Evolutionary conservation across 1,284 basidiomycete species (phyloP).

Genomic region (Phenoliferia sp.): DNA sequence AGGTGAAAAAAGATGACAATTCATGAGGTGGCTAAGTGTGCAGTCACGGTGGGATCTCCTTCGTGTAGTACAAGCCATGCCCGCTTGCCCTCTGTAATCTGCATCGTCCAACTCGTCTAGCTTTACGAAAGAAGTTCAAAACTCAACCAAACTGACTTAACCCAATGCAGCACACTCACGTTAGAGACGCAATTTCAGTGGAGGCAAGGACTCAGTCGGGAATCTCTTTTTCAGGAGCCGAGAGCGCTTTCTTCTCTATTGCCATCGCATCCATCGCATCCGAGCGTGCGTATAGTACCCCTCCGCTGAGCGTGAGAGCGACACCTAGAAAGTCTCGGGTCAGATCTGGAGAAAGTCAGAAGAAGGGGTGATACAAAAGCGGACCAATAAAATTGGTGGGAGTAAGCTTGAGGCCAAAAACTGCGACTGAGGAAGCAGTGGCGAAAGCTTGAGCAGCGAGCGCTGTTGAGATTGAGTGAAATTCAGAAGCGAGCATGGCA

Average conservation of each 20-base stretch:
- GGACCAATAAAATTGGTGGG: slow-evolving; percentile 23
- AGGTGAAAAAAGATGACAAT: neutral
- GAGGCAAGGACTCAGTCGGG: slow-evolving; percentile 5
- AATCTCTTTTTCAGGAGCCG: neutral
- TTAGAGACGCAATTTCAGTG: no score
- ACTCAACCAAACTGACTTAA: no score
- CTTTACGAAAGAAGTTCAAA: neutral
- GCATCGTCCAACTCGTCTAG: no score
- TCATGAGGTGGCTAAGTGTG: neutral
- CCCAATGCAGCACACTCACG: no score
- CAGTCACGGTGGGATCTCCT: neutral
- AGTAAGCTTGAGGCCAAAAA: slow-evolving; percentile 24
- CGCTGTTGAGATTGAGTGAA: neutral
- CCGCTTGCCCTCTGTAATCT: neutral
- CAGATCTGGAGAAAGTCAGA: slow-evolving; percentile 15
- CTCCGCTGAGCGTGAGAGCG: slow-evolving; percentile 23
- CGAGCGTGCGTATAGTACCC: slow-evolving; percentile 21
- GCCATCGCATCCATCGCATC: slow-evolving; percentile 23
- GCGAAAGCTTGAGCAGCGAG: slow-evolving; percentile 29
- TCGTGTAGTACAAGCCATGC: no score
- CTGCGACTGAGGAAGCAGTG: slow-evolving; percentile 20
- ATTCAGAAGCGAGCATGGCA: neutral
- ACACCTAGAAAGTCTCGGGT: slow-evolving; percentile 27
- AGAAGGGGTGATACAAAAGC: slow-evolving; percentile 7
- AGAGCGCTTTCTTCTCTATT: neutral